Conservation (phyloP, 306 rosid genomes). For the Inga leiocalycina region DNA sequence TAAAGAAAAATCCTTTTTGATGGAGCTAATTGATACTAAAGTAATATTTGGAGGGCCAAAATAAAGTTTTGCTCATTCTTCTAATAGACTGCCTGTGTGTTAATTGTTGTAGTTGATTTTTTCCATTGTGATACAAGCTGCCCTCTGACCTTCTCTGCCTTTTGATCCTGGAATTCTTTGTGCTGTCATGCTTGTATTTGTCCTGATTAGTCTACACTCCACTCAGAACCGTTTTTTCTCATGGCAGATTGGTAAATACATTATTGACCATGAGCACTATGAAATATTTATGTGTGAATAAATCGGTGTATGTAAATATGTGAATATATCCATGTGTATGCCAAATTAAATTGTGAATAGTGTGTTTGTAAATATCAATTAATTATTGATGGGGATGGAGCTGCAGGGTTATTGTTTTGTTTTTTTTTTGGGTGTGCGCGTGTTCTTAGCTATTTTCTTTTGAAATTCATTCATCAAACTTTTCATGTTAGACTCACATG, state of each 20-base stretch:
- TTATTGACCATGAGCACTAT: not conserved
- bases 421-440: no score
- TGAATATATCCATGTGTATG: not conserved
- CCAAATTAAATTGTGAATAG: no score
- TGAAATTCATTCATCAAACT: not conserved
- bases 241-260: not conserved
- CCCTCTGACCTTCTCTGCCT: not conserved
- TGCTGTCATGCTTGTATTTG: constrained; percentile 6
- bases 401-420: not conserved
- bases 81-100: not conserved
- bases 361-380: not conserved
- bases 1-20: not conserved
- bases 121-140: not conserved
- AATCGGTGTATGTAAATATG: not conserved
- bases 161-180: not conserved
- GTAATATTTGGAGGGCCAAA: not conserved
- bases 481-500: no score
- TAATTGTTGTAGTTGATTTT: not conserved
- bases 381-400: not conserved
- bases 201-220: not conserved
- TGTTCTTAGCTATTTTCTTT: not conserved
- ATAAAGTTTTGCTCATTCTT: not conserved
- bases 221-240: not conserved
- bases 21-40: not conserved
- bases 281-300: not conserved